Percentiles rank a stretch among this genome's conserved stretches.
Conservation (phyloP, 169 alveolate species). For the Condylostoma magnum region DNA sequence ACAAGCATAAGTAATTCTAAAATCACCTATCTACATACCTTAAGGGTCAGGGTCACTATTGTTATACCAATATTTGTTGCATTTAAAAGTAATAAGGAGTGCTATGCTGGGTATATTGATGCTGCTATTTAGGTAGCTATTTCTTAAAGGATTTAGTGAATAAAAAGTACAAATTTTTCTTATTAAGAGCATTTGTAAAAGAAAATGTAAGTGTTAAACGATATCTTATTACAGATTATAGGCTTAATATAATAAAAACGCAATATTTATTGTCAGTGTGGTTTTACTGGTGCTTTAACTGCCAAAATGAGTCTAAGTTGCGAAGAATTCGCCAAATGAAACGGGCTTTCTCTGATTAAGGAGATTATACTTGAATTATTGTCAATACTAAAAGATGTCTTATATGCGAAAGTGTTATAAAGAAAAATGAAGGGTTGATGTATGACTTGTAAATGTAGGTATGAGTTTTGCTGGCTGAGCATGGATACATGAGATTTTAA, state of each 20-base stretch:
- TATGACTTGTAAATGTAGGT: constrained; percentile 81
- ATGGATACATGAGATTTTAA: constrained; percentile 72
- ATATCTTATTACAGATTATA: constrained; percentile 82
- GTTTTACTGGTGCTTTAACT: constrained; percentile 71
- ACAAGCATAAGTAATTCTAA: too few relatives aligned
- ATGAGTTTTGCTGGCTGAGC: constrained; percentile 88
- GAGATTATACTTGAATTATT: constrained; percentile 70
- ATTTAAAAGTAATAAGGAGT: constrained; percentile 15
- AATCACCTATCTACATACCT: too few relatives aligned
- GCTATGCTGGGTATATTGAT: constrained; percentile 41
- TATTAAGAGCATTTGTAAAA: constrained; percentile 50
- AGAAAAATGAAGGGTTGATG: constrained; percentile 87
- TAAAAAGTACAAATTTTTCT: constrained; percentile 36
- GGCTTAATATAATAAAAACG: constrained; percentile 46
- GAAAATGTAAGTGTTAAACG: constrained; percentile 61
- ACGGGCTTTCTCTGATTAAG: constrained; percentile 42
- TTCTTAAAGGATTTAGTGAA: constrained; percentile 35
- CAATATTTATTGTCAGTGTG: constrained; percentile 76
- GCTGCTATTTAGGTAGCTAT: constrained; percentile 38
- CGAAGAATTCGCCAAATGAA: constrained; percentile 65
- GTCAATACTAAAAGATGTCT: constrained; percentile 80
- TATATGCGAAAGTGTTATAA: constrained; percentile 69
- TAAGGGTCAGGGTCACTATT: too few relatives aligned
- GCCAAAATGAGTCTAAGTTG: constrained; percentile 78
- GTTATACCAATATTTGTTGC: too few relatives aligned